These are phyloP conservation scores for Handroanthus guayacan DNA, from an alignment of 257 asterid species.

Conservation along the genomic window DNA sequence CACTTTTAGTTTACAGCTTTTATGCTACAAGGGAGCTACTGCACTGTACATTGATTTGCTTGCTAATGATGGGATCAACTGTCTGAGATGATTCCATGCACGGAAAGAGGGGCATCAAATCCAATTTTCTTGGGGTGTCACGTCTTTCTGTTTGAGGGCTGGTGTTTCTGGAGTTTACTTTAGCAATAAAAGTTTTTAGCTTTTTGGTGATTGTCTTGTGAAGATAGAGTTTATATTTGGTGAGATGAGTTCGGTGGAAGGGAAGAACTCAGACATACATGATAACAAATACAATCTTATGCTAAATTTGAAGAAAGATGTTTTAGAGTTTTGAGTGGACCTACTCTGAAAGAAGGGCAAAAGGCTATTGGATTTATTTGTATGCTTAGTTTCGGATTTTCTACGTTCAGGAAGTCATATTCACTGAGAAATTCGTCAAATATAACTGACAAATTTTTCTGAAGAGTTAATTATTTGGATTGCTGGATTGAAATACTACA, in stretches of 20 bases:
- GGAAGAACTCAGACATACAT: neutral
- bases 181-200: neutral
- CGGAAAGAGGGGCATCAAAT: neutral
- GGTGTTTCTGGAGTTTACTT: neutral
- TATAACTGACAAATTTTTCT: constrained; percentile 1
- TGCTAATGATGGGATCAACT: neutral
- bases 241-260: constrained; percentile 4
- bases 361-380: neutral
- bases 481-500: neutral
- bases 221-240: constrained; percentile 14
- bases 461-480: neutral
- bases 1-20: neutral
- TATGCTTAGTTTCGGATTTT: neutral
- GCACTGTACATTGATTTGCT: neutral
- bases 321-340: neutral
- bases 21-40: neutral
- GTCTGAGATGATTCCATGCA: neutral
- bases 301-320: constrained; percentile 6
- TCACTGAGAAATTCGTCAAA: neutral
- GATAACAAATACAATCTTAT: neutral
- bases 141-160: neutral
- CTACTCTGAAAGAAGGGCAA: neutral
- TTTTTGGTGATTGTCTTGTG: neutral
- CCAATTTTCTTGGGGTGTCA: neutral
- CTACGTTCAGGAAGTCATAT: neutral